These are phyloP conservation scores for Diversispora epigaea DNA, from an alignment of 192 early-diverging fungal genomes.

Conservation along the genomic window DNA sequence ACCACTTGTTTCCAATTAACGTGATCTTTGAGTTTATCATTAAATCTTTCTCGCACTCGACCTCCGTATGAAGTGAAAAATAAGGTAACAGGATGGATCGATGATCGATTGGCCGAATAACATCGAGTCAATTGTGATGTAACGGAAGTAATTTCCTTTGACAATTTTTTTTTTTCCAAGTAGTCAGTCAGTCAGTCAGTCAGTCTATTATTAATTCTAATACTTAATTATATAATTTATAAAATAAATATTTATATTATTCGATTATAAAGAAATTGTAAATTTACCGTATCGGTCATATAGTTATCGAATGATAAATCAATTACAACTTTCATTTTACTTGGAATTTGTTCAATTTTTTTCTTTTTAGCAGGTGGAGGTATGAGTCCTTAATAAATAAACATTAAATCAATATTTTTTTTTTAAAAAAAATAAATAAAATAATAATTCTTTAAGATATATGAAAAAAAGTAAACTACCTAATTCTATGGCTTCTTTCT, in stretches of 20 bases:
- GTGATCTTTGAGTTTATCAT: constrained; percentile 43
- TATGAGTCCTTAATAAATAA: constrained; percentile 32
- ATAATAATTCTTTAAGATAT: too few relatives aligned
- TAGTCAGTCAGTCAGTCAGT: not conserved
- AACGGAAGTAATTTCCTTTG: constrained; percentile 67
- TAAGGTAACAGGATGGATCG: constrained; percentile 53
- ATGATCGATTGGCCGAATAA: constrained; percentile 68
- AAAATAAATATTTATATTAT: not conserved
- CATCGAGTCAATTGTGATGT: constrained; percentile 72
- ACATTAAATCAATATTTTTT: not conserved
- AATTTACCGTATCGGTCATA: constrained; percentile 69
- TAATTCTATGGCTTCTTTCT: not conserved
- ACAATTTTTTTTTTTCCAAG: not conserved
- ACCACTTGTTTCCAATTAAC: constrained; percentile 43
- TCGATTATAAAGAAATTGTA: too few relatives aligned
- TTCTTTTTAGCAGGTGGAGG: constrained; percentile 43
- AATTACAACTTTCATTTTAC: constrained; percentile 64
- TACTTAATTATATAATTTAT: not conserved
- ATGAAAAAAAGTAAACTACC: not conserved
- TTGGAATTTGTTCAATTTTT: constrained; percentile 50
- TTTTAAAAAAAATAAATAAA: not conserved
- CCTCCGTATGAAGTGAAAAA: constrained; percentile 61
- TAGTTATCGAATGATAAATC: constrained; percentile 78
- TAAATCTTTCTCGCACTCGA: constrained; percentile 50
- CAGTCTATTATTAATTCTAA: too few relatives aligned